phyloP scores from a whole-genome alignment of 306 rosid species.

The Trifolium repens region DNA sequence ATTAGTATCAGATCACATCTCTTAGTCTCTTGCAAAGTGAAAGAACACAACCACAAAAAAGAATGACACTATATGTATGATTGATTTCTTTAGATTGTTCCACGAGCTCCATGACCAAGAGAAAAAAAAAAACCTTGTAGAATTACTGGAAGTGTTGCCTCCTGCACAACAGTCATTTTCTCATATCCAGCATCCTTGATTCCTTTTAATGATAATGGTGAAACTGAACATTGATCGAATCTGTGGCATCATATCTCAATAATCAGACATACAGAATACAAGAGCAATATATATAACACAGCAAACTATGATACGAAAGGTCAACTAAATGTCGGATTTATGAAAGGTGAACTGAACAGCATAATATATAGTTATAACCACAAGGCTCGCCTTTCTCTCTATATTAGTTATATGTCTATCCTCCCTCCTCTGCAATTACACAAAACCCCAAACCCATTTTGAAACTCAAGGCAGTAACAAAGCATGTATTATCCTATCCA shows the following conservation, averaged over 20 bases:
- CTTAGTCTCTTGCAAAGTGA: conserved; percentile 21
- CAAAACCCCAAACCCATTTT: conserved; percentile 34
- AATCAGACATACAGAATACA: conserved; percentile 36
- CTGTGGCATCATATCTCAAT: conserved; percentile 52
- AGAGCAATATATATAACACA: conserved; percentile 22
- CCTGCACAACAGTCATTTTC: conserved; percentile 95
- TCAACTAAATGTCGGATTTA: conserved; percentile 12
- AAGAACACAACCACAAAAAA: conserved; percentile 28
- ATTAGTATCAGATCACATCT: conserved; percentile 27
- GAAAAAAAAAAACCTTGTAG: conserved; percentile 66
- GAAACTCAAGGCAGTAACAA: conserved; percentile 25
- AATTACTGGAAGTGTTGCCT: conserved; percentile 90
- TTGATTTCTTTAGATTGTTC: not conserved
- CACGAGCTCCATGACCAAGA: conserved; percentile 11
- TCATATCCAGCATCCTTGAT: conserved; percentile 92
- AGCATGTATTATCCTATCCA: conserved; percentile 24
- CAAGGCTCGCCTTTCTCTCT: conserved; percentile 40
- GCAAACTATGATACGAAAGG: not conserved
- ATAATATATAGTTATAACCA: conserved; percentile 33
- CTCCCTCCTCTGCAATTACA: conserved; percentile 25
- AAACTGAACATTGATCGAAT: conserved; percentile 78
- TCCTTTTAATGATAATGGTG: conserved; percentile 81
- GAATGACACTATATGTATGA: conserved; percentile 3
- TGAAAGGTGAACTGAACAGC: conserved; percentile 6
- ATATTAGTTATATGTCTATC: conserved; percentile 33